These are phyloP conservation scores for Pichia phayaonensis DNA, from an alignment of 805 yeast genomes.

Conservation along the genomic window DNA sequence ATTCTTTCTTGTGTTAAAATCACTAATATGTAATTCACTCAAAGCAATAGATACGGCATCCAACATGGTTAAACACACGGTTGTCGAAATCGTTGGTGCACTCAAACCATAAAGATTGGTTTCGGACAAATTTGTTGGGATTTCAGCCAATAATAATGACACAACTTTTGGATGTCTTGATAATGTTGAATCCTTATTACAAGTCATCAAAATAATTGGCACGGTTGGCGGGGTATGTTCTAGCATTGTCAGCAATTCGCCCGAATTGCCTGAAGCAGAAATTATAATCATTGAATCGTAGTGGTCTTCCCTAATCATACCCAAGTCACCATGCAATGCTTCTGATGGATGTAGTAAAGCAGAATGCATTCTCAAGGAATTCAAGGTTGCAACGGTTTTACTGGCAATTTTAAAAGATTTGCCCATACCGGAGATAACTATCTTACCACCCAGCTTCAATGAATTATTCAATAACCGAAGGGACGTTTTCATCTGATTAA, in stretches of 20 bases:
- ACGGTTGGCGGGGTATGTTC: slow-evolving; percentile 48
- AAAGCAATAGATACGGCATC: slow-evolving; percentile 75
- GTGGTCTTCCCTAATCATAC: slow-evolving; percentile 48
- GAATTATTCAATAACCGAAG: slow-evolving; percentile 37
- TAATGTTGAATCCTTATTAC: slow-evolving; percentile 48
- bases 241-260: slow-evolving; percentile 55
- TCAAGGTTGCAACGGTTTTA: slow-evolving; percentile 75
- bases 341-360: slow-evolving; percentile 73
- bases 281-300: slow-evolving; percentile 57
- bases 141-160: slow-evolving; percentile 52
- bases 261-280: slow-evolving; percentile 77
- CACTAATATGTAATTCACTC: slow-evolving; percentile 56
- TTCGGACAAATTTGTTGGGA: slow-evolving; percentile 54
- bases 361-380: slow-evolving; percentile 67
- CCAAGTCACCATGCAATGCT: slow-evolving; percentile 87
- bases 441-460: slow-evolving; percentile 50
- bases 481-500: slow-evolving; percentile 36
- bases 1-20: slow-evolving; percentile 42
- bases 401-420: slow-evolving; percentile 74
- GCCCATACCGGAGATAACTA: slow-evolving; percentile 78
- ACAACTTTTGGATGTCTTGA: slow-evolving; percentile 42
- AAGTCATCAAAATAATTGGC: slow-evolving; percentile 57
- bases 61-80: slow-evolving; percentile 65
- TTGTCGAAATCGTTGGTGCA: slow-evolving; percentile 83
- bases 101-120: slow-evolving; percentile 64